A percentile compares a stretch with the other conserved stretches of the same genome.
Evolutionary conservation across 345 rosid genomes (phyloP).

Genomic region (Erysimum cheiranthoides): DNA sequence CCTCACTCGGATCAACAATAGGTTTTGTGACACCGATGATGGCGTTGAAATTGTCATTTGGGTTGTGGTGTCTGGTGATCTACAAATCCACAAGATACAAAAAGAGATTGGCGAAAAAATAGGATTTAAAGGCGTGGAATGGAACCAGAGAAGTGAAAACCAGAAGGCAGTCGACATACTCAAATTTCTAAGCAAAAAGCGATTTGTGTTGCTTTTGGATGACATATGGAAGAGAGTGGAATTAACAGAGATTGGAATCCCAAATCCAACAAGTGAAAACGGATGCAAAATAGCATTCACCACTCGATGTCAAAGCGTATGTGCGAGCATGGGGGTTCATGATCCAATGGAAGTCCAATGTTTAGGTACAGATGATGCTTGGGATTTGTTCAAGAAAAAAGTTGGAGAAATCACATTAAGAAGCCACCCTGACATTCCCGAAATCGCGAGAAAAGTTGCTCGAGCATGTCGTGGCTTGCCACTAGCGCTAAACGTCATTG

Average conservation of each 20-base stretch:
- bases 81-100: slow-evolving; percentile 30
- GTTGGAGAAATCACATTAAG: slow-evolving; percentile 2
- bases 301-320: slow-evolving; percentile 24
- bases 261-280: slow-evolving; percentile 8
- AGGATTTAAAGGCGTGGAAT: slow-evolving; percentile 6
- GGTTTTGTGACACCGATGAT: neutral
- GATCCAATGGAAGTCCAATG: slow-evolving; percentile 27
- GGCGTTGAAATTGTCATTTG: slow-evolving; percentile 37
- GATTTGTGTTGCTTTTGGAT: slow-evolving; percentile 26
- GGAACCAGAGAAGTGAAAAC: slow-evolving; percentile 17
- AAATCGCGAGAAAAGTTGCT: slow-evolving; percentile 23
- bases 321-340: slow-evolving; percentile 32
- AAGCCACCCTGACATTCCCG: slow-evolving; percentile 22
- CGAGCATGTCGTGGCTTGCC: slow-evolving; percentile 20
- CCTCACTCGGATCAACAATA: slow-evolving; percentile 37
- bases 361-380: slow-evolving; percentile 26
- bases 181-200: slow-evolving; percentile 1
- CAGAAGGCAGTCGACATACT: slow-evolving; percentile 7
- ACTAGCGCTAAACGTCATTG: slow-evolving; percentile 26
- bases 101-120: slow-evolving; percentile 16
- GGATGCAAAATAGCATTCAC: slow-evolving; percentile 36
- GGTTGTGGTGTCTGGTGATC: slow-evolving; percentile 33
- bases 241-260: slow-evolving; percentile 29
- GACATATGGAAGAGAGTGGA: slow-evolving; percentile 29
- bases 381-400: slow-evolving; percentile 22